Conservation (phyloP, 176 grass and related monocot genomes). For the Metroxylon sagu region DNA sequence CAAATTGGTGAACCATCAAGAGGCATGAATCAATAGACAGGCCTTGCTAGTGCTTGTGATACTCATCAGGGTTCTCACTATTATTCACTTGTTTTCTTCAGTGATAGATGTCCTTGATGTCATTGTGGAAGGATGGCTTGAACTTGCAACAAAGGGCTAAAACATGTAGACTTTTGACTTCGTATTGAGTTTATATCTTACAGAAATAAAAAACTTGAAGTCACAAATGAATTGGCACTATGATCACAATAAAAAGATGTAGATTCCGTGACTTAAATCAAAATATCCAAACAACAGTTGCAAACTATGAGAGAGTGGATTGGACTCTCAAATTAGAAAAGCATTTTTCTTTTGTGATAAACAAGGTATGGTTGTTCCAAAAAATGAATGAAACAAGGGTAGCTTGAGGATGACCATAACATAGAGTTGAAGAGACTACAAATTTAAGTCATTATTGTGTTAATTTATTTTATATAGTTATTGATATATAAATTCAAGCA, state of each 20-base stretch:
- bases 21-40: too few species aligned
- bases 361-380: not conserved
- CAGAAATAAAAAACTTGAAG: not conserved
- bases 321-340: not conserved
- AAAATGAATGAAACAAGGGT: not conserved
- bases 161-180: not conserved
- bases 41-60: too few species aligned
- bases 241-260: not conserved
- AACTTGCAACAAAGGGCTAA: not conserved
- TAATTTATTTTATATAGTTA: not conserved
- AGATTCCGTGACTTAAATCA: not conserved
- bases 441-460: not conserved
- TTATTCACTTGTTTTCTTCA: too few species aligned
- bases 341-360: not conserved
- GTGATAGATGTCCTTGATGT: not conserved
- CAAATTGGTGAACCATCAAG: too few species aligned
- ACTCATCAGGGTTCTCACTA: too few species aligned
- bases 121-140: not conserved
- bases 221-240: not conserved
- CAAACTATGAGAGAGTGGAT: not conserved
- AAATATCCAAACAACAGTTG: not conserved
- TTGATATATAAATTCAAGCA: not conserved
- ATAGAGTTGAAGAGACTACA: not conserved
- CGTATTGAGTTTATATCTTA: not conserved
- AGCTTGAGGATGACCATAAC: not conserved